Conservation (phyloP, 106 monocot genomes). For the Cymbidium sinense region DNA sequence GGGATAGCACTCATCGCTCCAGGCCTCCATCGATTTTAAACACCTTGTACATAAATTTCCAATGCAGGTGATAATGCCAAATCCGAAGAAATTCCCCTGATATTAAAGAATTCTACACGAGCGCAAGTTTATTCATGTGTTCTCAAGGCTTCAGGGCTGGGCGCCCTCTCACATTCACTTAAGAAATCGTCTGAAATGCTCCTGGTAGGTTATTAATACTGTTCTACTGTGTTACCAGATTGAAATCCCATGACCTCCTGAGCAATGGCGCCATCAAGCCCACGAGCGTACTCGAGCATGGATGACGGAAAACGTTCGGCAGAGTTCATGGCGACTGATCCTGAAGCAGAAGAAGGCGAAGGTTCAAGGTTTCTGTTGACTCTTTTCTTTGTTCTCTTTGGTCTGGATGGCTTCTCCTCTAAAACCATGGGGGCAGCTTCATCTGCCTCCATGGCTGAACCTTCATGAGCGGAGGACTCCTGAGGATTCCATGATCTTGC, state of each 20-base stretch:
- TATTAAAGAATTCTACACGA: background rate
- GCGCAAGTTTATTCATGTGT: background rate
- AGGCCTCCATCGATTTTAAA: background rate
- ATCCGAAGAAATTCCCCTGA: background rate
- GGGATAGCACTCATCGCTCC: background rate
- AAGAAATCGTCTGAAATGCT: background rate
- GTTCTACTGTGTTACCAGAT: background rate
- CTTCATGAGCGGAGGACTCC: constrained; percentile 15
- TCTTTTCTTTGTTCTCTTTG: constrained; percentile 40
- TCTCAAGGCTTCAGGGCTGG: background rate
- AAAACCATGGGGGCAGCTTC: constrained; percentile 13
- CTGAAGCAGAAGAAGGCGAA: constrained; percentile 3
- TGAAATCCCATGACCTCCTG: background rate
- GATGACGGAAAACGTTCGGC: background rate
- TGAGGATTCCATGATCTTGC: constrained; percentile 21
- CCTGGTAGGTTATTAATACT: background rate
- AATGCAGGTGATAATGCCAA: background rate
- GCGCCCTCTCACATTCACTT: background rate
- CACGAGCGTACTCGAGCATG: background rate
- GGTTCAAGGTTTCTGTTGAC: constrained; percentile 39
- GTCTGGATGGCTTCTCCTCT: constrained; percentile 51
- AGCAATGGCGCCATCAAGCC: background rate
- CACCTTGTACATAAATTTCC: background rate
- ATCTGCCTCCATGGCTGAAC: constrained; percentile 21
- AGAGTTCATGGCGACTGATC: background rate